phyloP scores from a whole-genome alignment of 768 basidiomycete species.

The Mrakia blollopis region DNA sequence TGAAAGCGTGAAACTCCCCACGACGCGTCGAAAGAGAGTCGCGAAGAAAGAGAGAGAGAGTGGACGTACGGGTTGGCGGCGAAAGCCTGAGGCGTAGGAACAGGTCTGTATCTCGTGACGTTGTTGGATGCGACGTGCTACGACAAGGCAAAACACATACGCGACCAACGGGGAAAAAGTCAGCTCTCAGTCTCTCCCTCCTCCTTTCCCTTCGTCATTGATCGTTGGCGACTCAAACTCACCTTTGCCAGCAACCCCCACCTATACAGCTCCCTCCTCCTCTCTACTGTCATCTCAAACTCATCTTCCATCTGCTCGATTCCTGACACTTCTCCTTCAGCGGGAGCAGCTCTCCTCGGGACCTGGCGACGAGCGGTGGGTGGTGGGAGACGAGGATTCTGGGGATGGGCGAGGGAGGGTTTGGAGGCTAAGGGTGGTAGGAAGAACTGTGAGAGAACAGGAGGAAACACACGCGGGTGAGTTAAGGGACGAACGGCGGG shows the following conservation, averaged over 20 bases:
- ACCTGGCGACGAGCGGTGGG: conserved; percentile 34
- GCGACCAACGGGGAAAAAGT: background rate
- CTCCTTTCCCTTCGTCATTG: background rate
- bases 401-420: conserved; percentile 43
- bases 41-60: background rate
- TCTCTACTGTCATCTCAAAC: conserved; percentile 67
- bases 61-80: conserved; percentile 56
- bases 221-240: conserved; percentile 37
- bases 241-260: conserved; percentile 82
- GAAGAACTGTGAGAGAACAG: conserved; percentile 53
- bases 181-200: conserved; percentile 17
- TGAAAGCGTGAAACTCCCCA: background rate
- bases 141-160: background rate
- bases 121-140: conserved; percentile 89
- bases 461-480: conserved; percentile 63
- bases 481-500: conserved; percentile 52
- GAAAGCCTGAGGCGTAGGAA: conserved; percentile 80
- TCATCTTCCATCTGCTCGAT: conserved; percentile 54
- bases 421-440: conserved; percentile 28
- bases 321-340: conserved; percentile 46
- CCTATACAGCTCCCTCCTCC: conserved; percentile 72
- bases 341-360: conserved; percentile 41
- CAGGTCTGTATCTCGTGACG: conserved; percentile 80
- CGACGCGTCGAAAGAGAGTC: background rate
- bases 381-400: conserved; percentile 35